A percentile compares a stretch with the other conserved stretches of the same genome.
Conservation (phyloP, 176 grass and related monocot genomes). For the Stipa capillata region DNA sequence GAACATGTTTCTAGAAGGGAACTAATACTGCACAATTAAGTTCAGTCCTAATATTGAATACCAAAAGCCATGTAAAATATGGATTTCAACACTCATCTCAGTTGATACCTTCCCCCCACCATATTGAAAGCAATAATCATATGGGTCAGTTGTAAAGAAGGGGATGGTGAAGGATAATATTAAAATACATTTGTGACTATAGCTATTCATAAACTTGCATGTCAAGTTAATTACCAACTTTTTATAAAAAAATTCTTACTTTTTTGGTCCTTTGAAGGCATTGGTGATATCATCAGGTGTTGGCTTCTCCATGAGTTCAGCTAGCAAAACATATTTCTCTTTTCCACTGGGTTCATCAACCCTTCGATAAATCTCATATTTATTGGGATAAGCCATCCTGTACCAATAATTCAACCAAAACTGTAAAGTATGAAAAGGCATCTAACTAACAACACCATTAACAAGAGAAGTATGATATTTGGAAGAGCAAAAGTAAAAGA, state of each 20-base stretch:
- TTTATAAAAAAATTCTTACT: conserved; percentile 36
- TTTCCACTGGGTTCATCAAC: conserved; percentile 55
- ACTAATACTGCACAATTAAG: not conserved
- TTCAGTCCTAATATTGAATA: not conserved
- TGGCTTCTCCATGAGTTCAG: conserved; percentile 64
- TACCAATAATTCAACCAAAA: conserved; percentile 15
- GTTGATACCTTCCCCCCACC: not conserved
- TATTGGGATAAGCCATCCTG: conserved; percentile 88
- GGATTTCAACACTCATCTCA: not conserved
- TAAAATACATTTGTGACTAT: not conserved
- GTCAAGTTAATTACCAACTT: not conserved
- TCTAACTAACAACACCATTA: not conserved
- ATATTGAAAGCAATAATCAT: not conserved
- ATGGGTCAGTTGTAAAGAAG: not conserved
- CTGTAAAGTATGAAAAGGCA: conserved; percentile 2
- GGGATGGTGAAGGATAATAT: not conserved
- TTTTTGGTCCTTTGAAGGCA: conserved; percentile 58
- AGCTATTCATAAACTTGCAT: not conserved
- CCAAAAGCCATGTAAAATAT: not conserved
- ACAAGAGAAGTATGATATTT: not conserved
- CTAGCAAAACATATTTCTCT: conserved; percentile 70
- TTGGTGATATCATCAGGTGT: conserved; percentile 66
- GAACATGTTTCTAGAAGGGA: not conserved
- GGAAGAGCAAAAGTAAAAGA: not conserved
- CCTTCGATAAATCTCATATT: conserved; percentile 81